phyloP scores from a whole-genome alignment of 768 basidiomycete genomes.

The Chalciporus chontae region DNA sequence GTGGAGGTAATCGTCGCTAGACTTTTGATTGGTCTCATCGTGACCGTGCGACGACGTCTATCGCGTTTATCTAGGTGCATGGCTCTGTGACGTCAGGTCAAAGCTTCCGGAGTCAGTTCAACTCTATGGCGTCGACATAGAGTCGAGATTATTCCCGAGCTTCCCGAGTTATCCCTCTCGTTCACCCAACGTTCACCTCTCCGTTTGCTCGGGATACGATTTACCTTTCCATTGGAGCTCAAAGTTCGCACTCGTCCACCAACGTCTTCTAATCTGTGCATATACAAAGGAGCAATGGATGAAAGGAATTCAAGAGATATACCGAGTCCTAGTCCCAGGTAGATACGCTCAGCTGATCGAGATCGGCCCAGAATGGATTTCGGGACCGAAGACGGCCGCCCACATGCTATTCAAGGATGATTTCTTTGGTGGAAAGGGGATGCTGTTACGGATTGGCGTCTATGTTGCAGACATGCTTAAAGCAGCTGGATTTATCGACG shows the following conservation, averaged over 20 bases:
- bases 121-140: constrained; percentile 25
- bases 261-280: constrained; percentile 30
- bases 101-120: constrained; percentile 17
- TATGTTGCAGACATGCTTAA: constrained; percentile 6
- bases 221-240: constrained; percentile 30
- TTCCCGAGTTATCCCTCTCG: constrained; percentile 7
- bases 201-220: constrained; percentile 19
- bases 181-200: constrained; percentile 19
- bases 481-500: constrained; percentile 9
- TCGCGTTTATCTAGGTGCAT: constrained; percentile 10
- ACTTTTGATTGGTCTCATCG: too few relatives aligned
- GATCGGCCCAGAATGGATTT: constrained; percentile 4
- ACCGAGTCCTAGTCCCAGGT: constrained; percentile 30
- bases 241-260: constrained; percentile 32
- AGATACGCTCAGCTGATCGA: constrained; percentile 32
- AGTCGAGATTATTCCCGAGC: constrained; percentile 18
- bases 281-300: constrained; percentile 30
- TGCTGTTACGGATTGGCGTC: not conserved
- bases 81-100: constrained; percentile 18
- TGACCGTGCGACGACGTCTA: too few relatives aligned
- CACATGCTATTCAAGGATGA: constrained; percentile 1
- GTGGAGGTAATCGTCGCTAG: constrained; percentile 11
- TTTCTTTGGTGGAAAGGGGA: constrained; percentile 1
- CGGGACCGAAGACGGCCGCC: constrained; percentile 4
- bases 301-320: constrained; percentile 23